Evolutionary conservation across 2,329 filamentous ascomycete genomes (phyloP), one percentile per base, ranked within the genome.

Genomic region (Exophiala bonariae): DNA sequence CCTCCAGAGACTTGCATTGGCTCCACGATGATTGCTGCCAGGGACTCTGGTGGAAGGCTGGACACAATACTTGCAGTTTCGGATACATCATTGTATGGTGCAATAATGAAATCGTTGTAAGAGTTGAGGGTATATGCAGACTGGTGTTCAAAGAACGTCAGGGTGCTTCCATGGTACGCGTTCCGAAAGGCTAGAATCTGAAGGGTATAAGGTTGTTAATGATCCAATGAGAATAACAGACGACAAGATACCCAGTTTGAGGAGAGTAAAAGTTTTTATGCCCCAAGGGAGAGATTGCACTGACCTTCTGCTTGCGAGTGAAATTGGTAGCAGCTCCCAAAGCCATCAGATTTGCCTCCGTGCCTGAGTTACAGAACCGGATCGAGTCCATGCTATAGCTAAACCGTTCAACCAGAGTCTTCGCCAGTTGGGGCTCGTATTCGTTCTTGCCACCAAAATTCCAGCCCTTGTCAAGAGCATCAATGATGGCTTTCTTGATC

Each of bases 171-270:
- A 55, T 97, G 81, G 92, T 93, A 2, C 95, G 95, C 62, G 75
- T 96, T 2, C 72, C 80, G 6, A 87, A 96, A 67, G 88, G 96
- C 61, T 76, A 81, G 52, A 83, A 79, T 59, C 70, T 95, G 14
- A 32, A 28, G 18, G 16, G n/a, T n/a, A n/a, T n/a, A n/a, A n/a
- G n/a, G n/a, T n/a, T n/a, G n/a, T n/a, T n/a, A n/a, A n/a, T n/a
- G n/a, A n/a, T n/a, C n/a, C n/a, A n/a, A n/a, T n/a, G n/a, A n/a
- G n/a, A n/a, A n/a, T n/a, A n/a, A n/a, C n/a, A 31, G 28, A 31
- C n/a, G 43, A 23, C 36, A 35, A 46, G 20, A 10, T 13, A 28
- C 2, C 28, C 41, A 3, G 33, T 32, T 10, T 19, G 13, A 13
- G 8, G 22, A 14, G 32, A 13, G 30, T 45, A 33, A 45, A 31